Evolutionary conservation across 2,329 filamentous ascomycete genomes (phyloP), one percentile per base, ranked within the genome.

Genomic region (Alternaria sp.): DNA sequence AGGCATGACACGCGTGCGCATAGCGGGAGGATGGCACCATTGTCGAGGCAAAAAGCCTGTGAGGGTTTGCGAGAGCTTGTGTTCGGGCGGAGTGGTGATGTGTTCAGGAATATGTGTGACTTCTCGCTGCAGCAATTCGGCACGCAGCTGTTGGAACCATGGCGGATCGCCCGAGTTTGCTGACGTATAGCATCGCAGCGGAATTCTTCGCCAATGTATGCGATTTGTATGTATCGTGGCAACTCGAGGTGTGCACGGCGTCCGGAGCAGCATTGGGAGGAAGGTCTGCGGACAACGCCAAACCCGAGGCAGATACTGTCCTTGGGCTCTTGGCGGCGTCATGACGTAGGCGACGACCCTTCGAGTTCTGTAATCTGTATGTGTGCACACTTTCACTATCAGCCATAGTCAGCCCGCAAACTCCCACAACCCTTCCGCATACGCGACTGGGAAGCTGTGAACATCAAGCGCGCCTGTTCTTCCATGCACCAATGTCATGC

Each of bases 61-160:
- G 3, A 77, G 63, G 2, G 71, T 66, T 8, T 86, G 80, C 63
- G 83, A 81, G 45, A 96, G 84, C 44, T 91, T 86, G 76, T 88
- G 82, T 0, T 88, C 57, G 26, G 89, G 28, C 82, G 84, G 54
- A 0, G 88, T 85, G 33, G 84, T 82, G 60, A 90, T 77, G 68
- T 85, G 83, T 66, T 88, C 86, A 71, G 82, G 81, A 54, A 81
- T 77, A 45, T 81, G 74, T 1, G 81, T 80, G 45, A 84, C 79
- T 48, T 73, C 76, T 60, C 85, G 83, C 36, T 78, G 70, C 39
- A 79, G 81, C 72, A 88, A 78, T 49, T 72, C 62, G 29, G 53
- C 49, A 59, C 71, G 72, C 51, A 74, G 54, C 33, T 60, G 46
- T 51, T 69, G 55, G 63, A 74, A 75, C 70, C 72, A 74, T 42